Conservation (phyloP, 129 eudicot species). For the Artemisia argyi region DNA sequence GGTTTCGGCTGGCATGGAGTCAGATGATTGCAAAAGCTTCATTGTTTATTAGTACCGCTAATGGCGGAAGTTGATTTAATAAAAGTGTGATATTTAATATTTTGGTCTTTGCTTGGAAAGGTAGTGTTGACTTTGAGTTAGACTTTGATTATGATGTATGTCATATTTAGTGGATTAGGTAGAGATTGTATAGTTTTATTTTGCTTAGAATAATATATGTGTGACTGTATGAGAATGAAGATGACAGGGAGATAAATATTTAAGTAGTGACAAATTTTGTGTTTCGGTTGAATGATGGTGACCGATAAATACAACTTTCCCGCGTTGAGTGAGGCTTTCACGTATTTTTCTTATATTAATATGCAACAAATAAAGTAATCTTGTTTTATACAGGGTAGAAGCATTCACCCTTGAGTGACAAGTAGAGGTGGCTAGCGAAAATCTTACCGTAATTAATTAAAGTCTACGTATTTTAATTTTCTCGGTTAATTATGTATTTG, state of each 20-base stretch:
- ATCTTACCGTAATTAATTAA: no score
- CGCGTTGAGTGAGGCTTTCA: no score
- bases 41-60: constrained; percentile 10
- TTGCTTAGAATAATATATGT: constrained; percentile 1
- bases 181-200: constrained; percentile 3
- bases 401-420: no score
- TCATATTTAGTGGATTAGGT: constrained; percentile 30
- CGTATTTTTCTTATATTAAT: no score
- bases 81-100: not conserved
- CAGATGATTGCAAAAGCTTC: constrained; percentile 43
- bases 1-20: constrained; percentile 21
- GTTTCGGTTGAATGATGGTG: not conserved
- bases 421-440: no score
- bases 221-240: not conserved
- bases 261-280: not conserved
- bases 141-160: constrained; percentile 30
- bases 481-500: no score
- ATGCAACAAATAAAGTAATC: no score
- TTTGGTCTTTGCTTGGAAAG: constrained; percentile 11
- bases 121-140: constrained; percentile 31
- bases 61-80: not conserved
- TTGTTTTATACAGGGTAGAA: no score
- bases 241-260: not conserved
- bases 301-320: no score
- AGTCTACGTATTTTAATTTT: no score